Percentiles rank a stretch among this genome's conserved stretches.
These are phyloP conservation scores for Hemerocallis citrina DNA, from an alignment of 106 monocot genomes.

Conservation along the genomic window DNA sequence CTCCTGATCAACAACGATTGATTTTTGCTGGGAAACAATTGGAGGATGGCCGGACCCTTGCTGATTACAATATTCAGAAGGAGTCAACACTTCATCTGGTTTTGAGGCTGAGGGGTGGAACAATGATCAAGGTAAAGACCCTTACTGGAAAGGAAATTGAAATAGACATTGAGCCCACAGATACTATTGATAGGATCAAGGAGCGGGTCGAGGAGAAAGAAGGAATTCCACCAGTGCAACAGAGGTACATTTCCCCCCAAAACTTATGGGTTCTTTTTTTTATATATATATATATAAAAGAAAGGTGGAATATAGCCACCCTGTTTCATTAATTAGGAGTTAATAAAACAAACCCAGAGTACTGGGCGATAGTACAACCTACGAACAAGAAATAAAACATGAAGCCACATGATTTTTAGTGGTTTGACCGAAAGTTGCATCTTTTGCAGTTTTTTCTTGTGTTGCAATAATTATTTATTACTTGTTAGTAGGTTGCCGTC, in stretches of 20 bases:
- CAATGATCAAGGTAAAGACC: slow-evolving; percentile 42
- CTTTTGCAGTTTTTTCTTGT: too few relatives aligned
- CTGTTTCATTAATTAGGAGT: too few relatives aligned
- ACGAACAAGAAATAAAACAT: too few relatives aligned
- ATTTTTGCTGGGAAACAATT: slow-evolving; percentile 26
- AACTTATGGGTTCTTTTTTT: too few relatives aligned
- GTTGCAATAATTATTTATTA: too few relatives aligned
- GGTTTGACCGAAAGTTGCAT: too few relatives aligned
- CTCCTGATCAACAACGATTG: slow-evolving; percentile 22
- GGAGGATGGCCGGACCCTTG: slow-evolving; percentile 23
- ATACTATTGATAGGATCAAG: slow-evolving; percentile 42
- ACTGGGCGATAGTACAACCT: too few relatives aligned
- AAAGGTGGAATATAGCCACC: too few relatives aligned
- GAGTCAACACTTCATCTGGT: slow-evolving; percentile 37
- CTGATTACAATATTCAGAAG: slow-evolving; percentile 27
- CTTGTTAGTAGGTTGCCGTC: too few relatives aligned
- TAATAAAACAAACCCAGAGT: too few relatives aligned
- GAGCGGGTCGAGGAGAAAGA: slow-evolving; percentile 43
- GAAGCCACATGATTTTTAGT: too few relatives aligned
- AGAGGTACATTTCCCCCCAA: slow-evolving; percentile 15
- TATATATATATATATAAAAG: too few relatives aligned
- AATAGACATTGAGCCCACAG: slow-evolving; percentile 38
- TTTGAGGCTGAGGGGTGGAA: slow-evolving; percentile 39
- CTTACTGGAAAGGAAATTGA: slow-evolving; percentile 46
- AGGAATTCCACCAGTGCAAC: slow-evolving; percentile 43